Base-by-base conservation (phyloP, 352 stramenopile species). In the Aphanomyces stellatus region DNA sequence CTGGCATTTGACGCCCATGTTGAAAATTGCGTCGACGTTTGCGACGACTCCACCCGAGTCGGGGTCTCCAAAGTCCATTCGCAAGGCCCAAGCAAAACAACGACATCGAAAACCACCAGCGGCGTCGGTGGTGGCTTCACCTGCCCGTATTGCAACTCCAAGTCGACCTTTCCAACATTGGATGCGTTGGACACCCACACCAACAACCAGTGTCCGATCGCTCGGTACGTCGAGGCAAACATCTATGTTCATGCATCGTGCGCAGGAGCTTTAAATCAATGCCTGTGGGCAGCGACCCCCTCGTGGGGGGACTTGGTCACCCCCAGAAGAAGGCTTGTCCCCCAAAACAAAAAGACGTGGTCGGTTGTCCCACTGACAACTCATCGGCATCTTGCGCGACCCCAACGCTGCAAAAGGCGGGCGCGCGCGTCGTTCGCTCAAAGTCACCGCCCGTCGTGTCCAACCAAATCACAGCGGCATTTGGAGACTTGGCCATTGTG, bases 141-240 rank as follows among this genome's bases (percentile, higher is more conserved):
- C 53, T 88, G 80, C 19, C 71, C 60, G 0, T 88, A 88, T 53
- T 88, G 80, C n/a, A n/a, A n/a, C 63, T 61, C 62, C 7, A 72
- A 77, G 30, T 24, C 56, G 8, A 53, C 46, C 0, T 87, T 87
- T 25, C 1, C 42, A 3, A 67, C 60, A 30, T 68, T 68, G 17
- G 42, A 42, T 0, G 65, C 60, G 30, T 53, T 85, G 13, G 72
- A 79, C 13, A 60, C 67, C 0, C 80, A 88, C 62, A 69, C 75
- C 3, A 48, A 74, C 7, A 60, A 70, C 13, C 56, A 73, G 13
- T 88, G 80, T 34, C 48, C 57, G 30, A 71, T 87, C 27, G 78
- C 80, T 2, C 71, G 64, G 51, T 76, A 76, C 28, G 82, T 85
- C 46, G 46, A 51, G 3, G 28, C 49, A 15, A 8, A 22, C 53